These are phyloP conservation scores for Aspergillus affinis DNA, from an alignment of 495 filamentous ascomycete genomes.

Conservation along the genomic window DNA sequence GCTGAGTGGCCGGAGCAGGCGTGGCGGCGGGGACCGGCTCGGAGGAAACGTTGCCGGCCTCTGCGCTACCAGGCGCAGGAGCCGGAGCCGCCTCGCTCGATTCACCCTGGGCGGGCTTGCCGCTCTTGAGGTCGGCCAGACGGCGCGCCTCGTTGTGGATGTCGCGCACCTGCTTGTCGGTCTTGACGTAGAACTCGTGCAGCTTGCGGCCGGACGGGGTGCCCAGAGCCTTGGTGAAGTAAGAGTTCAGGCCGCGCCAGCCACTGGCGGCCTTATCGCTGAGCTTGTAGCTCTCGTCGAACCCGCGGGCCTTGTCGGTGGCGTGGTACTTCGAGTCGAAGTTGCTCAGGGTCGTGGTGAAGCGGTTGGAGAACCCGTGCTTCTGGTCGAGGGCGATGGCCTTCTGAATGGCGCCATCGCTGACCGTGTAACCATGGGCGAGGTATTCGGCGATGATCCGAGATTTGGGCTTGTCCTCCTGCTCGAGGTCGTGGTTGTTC, in stretches of 20 bases:
- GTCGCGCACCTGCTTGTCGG: constrained; percentile 83
- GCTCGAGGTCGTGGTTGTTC: constrained; percentile 64
- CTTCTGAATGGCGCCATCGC: constrained; percentile 77
- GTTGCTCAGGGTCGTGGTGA: constrained; percentile 67
- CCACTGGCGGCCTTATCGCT: constrained; percentile 61
- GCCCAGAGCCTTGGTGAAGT: constrained; percentile 88
- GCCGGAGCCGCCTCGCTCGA: constrained; percentile 20
- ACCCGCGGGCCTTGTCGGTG: constrained; percentile 69
- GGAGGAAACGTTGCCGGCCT: constrained; percentile 22
- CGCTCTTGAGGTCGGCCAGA: constrained; percentile 81
- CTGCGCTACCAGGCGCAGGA: constrained; percentile 5
- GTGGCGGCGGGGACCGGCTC: constrained; percentile 22
- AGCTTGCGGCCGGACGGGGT: constrained; percentile 85
- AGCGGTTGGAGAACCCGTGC: constrained; percentile 78
- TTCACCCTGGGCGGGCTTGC: constrained; percentile 61
- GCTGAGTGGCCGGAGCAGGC: constrained; percentile 16
- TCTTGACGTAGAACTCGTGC: constrained; percentile 77
- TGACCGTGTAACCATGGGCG: constrained; percentile 86
- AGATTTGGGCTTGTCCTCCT: constrained; percentile 92
- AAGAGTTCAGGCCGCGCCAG: constrained; percentile 67
- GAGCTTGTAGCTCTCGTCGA: constrained; percentile 76
- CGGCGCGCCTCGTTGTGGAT: constrained; percentile 88
- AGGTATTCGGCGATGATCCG: constrained; percentile 96
- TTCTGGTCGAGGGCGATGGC: constrained; percentile 88
- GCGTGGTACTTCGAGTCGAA: constrained; percentile 84